These are phyloP conservation scores for Zizania palustris DNA, from an alignment of 202 grass and related monocot species.

Conservation along the genomic window DNA sequence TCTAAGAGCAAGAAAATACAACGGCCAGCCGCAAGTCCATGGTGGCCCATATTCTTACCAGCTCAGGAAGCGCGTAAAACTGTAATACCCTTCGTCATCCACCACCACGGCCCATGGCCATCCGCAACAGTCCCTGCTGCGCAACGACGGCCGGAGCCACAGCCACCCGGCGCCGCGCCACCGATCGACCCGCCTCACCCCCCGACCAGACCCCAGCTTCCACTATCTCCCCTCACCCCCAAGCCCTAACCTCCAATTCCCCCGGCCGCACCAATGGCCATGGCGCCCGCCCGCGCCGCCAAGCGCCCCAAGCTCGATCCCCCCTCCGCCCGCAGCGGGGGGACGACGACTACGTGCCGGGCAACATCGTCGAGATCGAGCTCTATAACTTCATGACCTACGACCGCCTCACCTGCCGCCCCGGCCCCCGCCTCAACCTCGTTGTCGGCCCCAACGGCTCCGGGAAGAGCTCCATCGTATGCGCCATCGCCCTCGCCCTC, in stretches of 20 bases:
- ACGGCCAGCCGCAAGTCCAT: too few relatives aligned
- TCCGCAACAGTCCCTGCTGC: too few relatives aligned
- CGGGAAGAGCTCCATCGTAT: constrained; percentile 89
- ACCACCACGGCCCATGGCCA: too few relatives aligned
- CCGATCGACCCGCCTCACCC: too few relatives aligned
- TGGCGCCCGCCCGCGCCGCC: constrained; percentile 54
- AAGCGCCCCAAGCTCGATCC: constrained; percentile 64
- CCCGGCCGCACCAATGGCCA: constrained; percentile 8
- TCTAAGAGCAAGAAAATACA: too few relatives aligned
- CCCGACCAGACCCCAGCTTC: too few relatives aligned
- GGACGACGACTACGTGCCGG: constrained; percentile 91
- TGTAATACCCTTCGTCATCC: too few relatives aligned
- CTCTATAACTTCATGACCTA: constrained; percentile 97
- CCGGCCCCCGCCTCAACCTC: constrained; percentile 90
- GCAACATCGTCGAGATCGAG: constrained; percentile 94
- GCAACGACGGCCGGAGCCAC: too few relatives aligned
- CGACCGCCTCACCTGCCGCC: constrained; percentile 74
- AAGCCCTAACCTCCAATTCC: constrained; percentile 25
- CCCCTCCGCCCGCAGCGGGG: constrained; percentile 46
- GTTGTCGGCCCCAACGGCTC: constrained; percentile 90
- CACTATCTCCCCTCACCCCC: not conserved
- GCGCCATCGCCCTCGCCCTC: constrained; percentile 86
- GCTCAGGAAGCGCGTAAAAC: too few relatives aligned
- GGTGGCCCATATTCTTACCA: too few relatives aligned
- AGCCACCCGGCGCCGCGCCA: too few relatives aligned